Conservation (phyloP, 331 rosid genomes). For the Quercus tomentella region DNA sequence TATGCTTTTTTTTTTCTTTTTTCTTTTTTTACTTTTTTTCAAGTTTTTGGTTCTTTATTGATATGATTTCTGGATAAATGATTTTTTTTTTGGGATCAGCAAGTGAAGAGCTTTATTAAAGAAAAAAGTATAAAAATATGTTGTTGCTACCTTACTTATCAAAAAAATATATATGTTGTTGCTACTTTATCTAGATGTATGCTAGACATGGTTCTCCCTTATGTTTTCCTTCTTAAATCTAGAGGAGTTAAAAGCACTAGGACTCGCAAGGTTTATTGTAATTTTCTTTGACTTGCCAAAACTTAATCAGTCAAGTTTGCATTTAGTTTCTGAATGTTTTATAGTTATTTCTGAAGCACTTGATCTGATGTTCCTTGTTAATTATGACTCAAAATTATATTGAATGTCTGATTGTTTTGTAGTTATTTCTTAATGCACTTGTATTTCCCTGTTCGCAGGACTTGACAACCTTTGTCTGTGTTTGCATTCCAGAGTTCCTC, state of each 20-base stretch:
- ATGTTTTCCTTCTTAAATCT: neutral
- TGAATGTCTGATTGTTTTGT: neutral
- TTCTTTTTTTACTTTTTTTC: too few species aligned
- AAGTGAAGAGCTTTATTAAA: too few species aligned
- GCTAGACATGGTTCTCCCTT: too few species aligned
- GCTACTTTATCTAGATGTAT: too few species aligned
- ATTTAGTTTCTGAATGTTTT: neutral
- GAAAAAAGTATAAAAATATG: too few species aligned
- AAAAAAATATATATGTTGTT: too few species aligned
- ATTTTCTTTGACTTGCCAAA: neutral
- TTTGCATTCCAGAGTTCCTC: constrained; percentile 98
- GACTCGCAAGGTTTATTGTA: neutral
- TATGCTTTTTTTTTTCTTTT: too few species aligned
- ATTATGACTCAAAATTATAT: neutral
- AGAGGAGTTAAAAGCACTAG: neutral
- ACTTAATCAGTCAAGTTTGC: neutral
- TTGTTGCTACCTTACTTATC: too few species aligned
- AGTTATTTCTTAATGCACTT: constrained; percentile 21
- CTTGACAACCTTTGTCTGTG: constrained; percentile 93
- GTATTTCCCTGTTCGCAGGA: constrained; percentile 58
- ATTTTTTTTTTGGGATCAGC: too few species aligned
- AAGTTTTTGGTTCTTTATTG: too few species aligned
- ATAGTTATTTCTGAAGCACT: neutral
- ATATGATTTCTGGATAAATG: too few species aligned
- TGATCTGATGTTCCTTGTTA: neutral